These are phyloP conservation scores for Euphorbia corollata DNA, from an alignment of 441 rosid species.

Conservation along the genomic window DNA sequence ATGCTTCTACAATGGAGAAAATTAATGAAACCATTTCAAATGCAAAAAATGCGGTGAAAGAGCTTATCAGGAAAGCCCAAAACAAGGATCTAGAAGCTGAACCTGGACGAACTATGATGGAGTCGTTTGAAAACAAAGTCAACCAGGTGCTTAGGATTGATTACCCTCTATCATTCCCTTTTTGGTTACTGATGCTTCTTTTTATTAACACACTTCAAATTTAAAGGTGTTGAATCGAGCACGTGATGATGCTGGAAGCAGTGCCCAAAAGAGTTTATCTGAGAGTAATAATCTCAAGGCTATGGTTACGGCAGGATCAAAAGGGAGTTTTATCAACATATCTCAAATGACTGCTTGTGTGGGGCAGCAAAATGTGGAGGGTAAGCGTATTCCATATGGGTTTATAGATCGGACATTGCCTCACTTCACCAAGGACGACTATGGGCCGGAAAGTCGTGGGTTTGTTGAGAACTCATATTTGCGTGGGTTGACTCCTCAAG, in stretches of 20 bases:
- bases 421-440: conserved; percentile 92
- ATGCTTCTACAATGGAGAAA: conserved; percentile 91
- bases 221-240: conserved; percentile 86
- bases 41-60: conserved; percentile 83
- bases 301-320: conserved; percentile 99
- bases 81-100: conserved; percentile 79
- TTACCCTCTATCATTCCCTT: not conserved
- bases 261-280: conserved; percentile 93
- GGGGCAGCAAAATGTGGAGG: conserved; percentile 99
- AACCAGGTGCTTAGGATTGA: conserved; percentile 57
- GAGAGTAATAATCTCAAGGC: conserved; percentile 98
- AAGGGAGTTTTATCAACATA: conserved; percentile 97
- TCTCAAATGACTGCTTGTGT: conserved; percentile 99
- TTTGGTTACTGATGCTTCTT: not conserved
- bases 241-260: conserved; percentile 98
- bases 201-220: conserved; percentile 9
- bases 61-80: conserved; percentile 60
- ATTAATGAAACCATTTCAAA: conserved; percentile 79
- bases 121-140: conserved; percentile 95
- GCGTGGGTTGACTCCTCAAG: conserved; percentile 98
- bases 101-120: conserved; percentile 97
- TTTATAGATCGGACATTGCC: conserved; percentile 87
- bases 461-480: conserved; percentile 96
- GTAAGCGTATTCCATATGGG: conserved; percentile 94
- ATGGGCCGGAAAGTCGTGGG: conserved; percentile 99